Evolutionary conservation across 306 rosid genomes (phyloP).

Genomic region (Quercus variabilis): DNA sequence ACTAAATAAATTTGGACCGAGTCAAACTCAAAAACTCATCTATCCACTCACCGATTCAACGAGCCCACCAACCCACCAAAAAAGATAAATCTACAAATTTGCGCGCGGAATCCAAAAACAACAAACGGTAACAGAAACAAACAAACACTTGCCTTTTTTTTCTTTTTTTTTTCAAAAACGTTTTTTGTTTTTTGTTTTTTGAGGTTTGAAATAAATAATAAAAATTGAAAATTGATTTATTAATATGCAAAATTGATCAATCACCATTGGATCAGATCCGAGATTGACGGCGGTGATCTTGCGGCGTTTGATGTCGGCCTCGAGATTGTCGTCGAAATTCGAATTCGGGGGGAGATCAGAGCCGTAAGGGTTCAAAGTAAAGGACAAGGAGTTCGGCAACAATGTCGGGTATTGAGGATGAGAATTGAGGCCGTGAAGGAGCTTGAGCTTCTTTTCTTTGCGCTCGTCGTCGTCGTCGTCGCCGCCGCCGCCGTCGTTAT

Average conservation of each 20-base stretch:
- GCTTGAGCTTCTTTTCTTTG: constrained; percentile 73
- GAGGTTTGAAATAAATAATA: no score
- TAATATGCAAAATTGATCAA: constrained; percentile 27
- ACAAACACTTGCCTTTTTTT: no score
- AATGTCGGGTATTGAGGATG: constrained; percentile 44
- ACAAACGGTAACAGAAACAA: background rate
- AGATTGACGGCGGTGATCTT: constrained; percentile 36
- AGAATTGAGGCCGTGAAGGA: constrained; percentile 56
- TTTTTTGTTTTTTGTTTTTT: no score
- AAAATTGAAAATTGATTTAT: background rate
- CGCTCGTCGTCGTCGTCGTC: constrained; percentile 82
- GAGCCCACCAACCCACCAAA: constrained; percentile 18
- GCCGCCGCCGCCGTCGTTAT: constrained; percentile 49
- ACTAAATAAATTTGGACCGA: constrained; percentile 50
- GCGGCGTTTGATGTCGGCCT: constrained; percentile 45
- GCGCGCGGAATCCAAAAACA: constrained; percentile 58
- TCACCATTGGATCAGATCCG: constrained; percentile 60
- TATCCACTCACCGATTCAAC: constrained; percentile 36
- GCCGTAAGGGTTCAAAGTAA: constrained; percentile 25
- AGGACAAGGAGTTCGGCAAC: constrained; percentile 24
- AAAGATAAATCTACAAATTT: constrained; percentile 7
- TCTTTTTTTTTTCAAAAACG: background rate
- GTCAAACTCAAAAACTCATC: constrained; percentile 47
- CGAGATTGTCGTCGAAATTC: constrained; percentile 43
- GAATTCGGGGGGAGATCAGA: constrained; percentile 22